Base-by-base conservation (phyloP, 768 basidiomycete species). In the Lactarius sp. region DNA sequence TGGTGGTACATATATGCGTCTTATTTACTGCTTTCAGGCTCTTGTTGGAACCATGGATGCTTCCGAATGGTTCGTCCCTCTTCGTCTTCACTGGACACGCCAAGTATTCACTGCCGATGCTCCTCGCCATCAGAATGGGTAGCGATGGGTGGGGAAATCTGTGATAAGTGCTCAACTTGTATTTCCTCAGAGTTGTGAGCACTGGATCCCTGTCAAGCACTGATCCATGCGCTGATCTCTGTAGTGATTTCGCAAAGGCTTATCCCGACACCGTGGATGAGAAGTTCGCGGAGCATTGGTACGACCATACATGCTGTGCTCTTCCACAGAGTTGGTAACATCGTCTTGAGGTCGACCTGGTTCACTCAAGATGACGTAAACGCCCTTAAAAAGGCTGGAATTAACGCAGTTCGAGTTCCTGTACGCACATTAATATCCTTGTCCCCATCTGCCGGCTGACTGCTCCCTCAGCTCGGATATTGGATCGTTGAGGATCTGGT, bases 401-500 rank as follows among this genome's bases (percentile, higher is more conserved):
- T 92, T 65, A 92, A 92, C 69, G 87, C 87, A 18, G 86, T 88
- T 64, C 84, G 90, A 37, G 77, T 92, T 68, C 90, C 90, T 0
- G 88, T 89, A 68, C 62, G 84, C 60, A 5, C 9, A 22, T n/a
- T 20, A 22, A 20, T 16, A 16, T 62, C n/a, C 22, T 46, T 44
- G n/a, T 54, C 6, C 39, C 47, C 54, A n/a, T 13, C 16, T 12
- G 0, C 47, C 3, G 44, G 52, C 41, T 56, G 33, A 53, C 18
- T 10, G 6, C 31, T 18, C 22, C 20, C 1, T 46, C 42, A 90
- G 88, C 81, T 92, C 46, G 90, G 90, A 0, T 92, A 87, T 71
- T 92, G 90, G 90, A 85, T 92, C 53, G 76, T 92, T 9, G 90
- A 92, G 70, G 78, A 77, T 2, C 75, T 92, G 7, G 90, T 92